phyloP scores from a whole-genome alignment of 2,329 filamentous ascomycete genomes.

The Aureobasidium musti region DNA sequence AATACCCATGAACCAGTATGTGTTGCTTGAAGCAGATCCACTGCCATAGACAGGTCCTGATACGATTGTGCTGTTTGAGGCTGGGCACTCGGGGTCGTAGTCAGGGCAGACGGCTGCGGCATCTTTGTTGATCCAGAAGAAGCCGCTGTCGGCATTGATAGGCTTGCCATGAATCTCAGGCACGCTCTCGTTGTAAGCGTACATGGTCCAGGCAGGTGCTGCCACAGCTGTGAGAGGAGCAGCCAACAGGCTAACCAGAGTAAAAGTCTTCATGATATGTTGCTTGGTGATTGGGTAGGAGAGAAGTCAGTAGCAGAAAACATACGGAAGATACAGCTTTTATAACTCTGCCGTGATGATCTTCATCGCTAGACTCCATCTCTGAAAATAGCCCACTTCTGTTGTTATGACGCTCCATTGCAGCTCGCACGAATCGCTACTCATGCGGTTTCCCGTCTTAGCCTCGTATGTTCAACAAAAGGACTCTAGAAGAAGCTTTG shows the following conservation, averaged over 20 bases:
- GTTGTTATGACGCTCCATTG: conserved; percentile 16
- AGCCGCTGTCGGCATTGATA: conserved; percentile 24
- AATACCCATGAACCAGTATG: conserved; percentile 23
- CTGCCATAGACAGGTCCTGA: conserved; percentile 13
- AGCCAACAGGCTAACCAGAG: conserved; percentile 11
- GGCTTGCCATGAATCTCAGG: conserved; percentile 24
- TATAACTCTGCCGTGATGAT: neutral
- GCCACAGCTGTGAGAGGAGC: conserved; percentile 17
- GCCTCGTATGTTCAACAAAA: neutral
- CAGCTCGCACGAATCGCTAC: neutral
- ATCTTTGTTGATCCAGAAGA: conserved; percentile 19
- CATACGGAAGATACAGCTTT: neutral
- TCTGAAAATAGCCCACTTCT: conserved; percentile 5
- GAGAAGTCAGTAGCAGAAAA: neutral
- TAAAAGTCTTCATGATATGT: conserved; percentile 18
- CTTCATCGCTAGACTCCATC: neutral
- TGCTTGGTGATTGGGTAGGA: neutral
- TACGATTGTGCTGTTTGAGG: conserved; percentile 18
- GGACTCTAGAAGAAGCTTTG: neutral
- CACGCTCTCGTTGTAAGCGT: conserved; percentile 22
- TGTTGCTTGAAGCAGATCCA: neutral
- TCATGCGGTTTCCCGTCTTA: conserved; percentile 8
- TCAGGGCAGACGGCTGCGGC: conserved; percentile 19
- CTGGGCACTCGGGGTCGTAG: conserved; percentile 21
- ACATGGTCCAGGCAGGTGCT: conserved; percentile 22